phyloP scores from a whole-genome alignment of 2,329 filamentous ascomycete species.

The Lasiodiplodia sp. region DNA sequence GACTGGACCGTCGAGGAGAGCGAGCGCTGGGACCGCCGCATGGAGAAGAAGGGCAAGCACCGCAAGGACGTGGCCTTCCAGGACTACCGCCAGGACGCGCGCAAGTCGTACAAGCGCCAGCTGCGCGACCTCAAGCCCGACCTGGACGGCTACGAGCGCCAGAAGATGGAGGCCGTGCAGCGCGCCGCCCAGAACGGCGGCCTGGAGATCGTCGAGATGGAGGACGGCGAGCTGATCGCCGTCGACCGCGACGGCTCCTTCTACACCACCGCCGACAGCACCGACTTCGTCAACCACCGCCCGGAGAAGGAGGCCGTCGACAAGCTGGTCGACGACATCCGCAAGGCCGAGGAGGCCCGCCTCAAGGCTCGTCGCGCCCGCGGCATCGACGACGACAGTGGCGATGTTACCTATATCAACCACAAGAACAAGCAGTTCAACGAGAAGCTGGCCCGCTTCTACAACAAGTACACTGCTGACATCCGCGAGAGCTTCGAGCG shows the following conservation, averaged over 20 bases:
- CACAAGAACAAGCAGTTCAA: slow-evolving; percentile 84
- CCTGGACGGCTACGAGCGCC: slow-evolving; percentile 82
- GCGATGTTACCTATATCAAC: slow-evolving; percentile 98
- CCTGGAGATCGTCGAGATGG: slow-evolving; percentile 93
- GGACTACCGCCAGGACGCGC: slow-evolving; percentile 85
- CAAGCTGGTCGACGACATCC: slow-evolving; percentile 77
- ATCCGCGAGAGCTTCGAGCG: slow-evolving; percentile 98
- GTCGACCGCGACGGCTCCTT: slow-evolving; percentile 91
- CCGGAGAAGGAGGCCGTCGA: slow-evolving; percentile 89
- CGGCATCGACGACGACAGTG: slow-evolving; percentile 74
- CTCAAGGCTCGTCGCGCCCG: slow-evolving; percentile 86
- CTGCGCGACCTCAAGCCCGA: slow-evolving; percentile 78
- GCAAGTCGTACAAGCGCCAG: slow-evolving; percentile 94
- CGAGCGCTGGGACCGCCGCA: slow-evolving; percentile 89
- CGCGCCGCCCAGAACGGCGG: slow-evolving; percentile 83
- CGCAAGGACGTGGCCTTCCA: slow-evolving; percentile 88
- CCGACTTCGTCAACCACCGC: slow-evolving; percentile 81
- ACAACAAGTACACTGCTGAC: slow-evolving; percentile 97
- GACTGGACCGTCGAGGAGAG: slow-evolving; percentile 27
- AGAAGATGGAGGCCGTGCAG: slow-evolving; percentile 86
- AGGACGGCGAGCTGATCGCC: slow-evolving; percentile 90
- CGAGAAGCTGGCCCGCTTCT: slow-evolving; percentile 93
- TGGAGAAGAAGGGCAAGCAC: slow-evolving; percentile 83
- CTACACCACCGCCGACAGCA: slow-evolving; percentile 86
- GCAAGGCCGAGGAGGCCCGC: slow-evolving; percentile 85